Evolutionary conservation across 495 filamentous ascomycete genomes (phyloP), one percentile per base, ranked within the genome.

Genomic region (Aspergillus baeticus): DNA sequence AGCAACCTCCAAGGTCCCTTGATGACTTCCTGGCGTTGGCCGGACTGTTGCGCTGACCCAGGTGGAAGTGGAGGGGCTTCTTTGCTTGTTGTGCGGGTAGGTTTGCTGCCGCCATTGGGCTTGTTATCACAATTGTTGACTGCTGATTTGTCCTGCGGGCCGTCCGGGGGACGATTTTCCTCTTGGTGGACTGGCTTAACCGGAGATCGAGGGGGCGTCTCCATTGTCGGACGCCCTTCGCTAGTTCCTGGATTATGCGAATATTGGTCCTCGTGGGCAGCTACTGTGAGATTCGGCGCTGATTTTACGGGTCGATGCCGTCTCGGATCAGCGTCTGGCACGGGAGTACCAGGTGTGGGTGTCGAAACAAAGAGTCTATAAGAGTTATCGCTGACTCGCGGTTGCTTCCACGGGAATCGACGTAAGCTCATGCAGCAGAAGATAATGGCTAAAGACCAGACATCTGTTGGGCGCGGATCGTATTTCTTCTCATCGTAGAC

Each of bases 401-500:
- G 94, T 33, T 91, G 85, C 75, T 99, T 99, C 94, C 94, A 99
- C 0, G 95, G 94, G 68, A 98, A 99, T 14, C 95, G 81, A 34
- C 94, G 81, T 31, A 99, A 81, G 20, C 91, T 92, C 94, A 99
- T 99, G 77, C 94, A 99, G 69, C 94, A 97, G 74, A 94, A 98
- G 54, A 98, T 97, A 66, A 98, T 98, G 21, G 94, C 94, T 37
- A 98, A 78, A 18, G 94, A 98, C 94, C 94, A 98, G 59, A 98
- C 88, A 78, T 98, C 94, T 10, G 91, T 88, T 14, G 91, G 90
- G 60, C 90, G 89, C 4, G 94, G 93, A 63, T 98, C 92, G 71
- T 98, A 98, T 66, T 91, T 94, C 61, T 88, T 82, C 65, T 92
- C 86, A 54, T 96, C 91, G 67, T 96, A 98, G 5, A 98, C 94